Percentiles rank a stretch among this genome's conserved stretches.
These are phyloP conservation scores for Colletotrichum sp. DNA, from an alignment of 2,329 filamentous ascomycete genomes.

Conservation along the genomic window DNA sequence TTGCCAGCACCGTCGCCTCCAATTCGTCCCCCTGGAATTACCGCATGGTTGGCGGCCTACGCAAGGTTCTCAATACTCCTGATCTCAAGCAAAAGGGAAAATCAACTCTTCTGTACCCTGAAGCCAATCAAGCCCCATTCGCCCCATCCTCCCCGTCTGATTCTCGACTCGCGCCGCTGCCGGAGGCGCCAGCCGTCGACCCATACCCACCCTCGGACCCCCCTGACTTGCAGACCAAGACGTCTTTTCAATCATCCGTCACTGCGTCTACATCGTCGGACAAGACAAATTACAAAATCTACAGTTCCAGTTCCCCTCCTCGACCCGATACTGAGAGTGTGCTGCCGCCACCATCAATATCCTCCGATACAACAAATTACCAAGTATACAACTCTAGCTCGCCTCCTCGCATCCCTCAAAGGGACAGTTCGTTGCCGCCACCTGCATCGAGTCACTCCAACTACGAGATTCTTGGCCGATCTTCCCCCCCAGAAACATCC, in stretches of 20 bases:
- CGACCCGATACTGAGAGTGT: slow-evolving; percentile 43
- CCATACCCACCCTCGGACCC: neutral
- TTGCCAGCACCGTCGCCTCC: slow-evolving; percentile 17
- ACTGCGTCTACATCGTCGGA: slow-evolving; percentile 52
- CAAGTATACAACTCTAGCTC: slow-evolving; percentile 57
- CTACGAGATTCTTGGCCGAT: slow-evolving; percentile 55
- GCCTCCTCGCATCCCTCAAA: slow-evolving; percentile 37
- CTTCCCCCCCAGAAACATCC: slow-evolving; percentile 50
- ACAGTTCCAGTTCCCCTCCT: slow-evolving; percentile 50
- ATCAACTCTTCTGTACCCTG: slow-evolving; percentile 12
- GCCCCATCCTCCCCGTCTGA: slow-evolving; percentile 24
- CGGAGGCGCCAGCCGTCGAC: slow-evolving; percentile 25
- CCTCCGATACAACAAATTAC: slow-evolving; percentile 59
- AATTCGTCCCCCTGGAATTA: slow-evolving; percentile 55
- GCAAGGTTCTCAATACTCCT: slow-evolving; percentile 52
- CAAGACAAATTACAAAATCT: slow-evolving; percentile 61
- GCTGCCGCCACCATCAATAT: slow-evolving; percentile 39
- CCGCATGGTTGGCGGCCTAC: slow-evolving; percentile 58
- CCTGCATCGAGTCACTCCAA: slow-evolving; percentile 53
- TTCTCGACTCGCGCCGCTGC: slow-evolving; percentile 34
- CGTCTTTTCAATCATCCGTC: slow-evolving; percentile 30
- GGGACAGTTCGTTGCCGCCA: slow-evolving; percentile 42
- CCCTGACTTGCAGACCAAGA: slow-evolving; percentile 24
- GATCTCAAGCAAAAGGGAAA: slow-evolving; percentile 48
- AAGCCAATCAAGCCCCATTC: slow-evolving; percentile 9